phyloP scores from a whole-genome alignment of 2,329 filamentous ascomycete genomes.

The Phaeophleospora eucalypticola region DNA sequence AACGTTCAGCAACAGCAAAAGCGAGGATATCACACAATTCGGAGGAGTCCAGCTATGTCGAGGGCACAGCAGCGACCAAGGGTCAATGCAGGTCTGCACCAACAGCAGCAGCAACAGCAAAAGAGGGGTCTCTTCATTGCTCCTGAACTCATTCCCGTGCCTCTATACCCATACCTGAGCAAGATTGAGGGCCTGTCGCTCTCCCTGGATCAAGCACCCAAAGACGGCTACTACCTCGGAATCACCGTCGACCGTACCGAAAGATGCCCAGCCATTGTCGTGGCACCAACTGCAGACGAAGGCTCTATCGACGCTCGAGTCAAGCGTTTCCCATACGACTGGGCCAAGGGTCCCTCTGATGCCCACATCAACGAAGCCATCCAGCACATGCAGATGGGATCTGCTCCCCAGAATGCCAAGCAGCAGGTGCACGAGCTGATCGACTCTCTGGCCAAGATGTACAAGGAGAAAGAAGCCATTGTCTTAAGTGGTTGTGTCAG shows the following conservation, averaged over 20 bases:
- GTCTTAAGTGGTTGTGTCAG: conserved; percentile 52
- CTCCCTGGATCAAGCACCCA: conserved; percentile 23
- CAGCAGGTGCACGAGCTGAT: conserved; percentile 47
- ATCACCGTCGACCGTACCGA: conserved; percentile 63
- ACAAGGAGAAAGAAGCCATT: conserved; percentile 62
- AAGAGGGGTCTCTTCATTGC: conserved; percentile 25
- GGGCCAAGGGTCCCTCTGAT: conserved; percentile 43
- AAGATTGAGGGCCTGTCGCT: conserved; percentile 26
- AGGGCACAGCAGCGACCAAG: conserved; percentile 16
- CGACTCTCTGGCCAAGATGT: conserved; percentile 54
- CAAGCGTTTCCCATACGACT: conserved; percentile 60
- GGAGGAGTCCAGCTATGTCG: conserved; percentile 14
- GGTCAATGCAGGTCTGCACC: conserved; percentile 9
- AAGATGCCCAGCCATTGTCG: conserved; percentile 60
- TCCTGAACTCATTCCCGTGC: conserved; percentile 22
- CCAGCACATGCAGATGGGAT: conserved; percentile 52
- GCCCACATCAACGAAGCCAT: conserved; percentile 42
- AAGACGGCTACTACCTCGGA: conserved; percentile 48
- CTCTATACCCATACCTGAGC: conserved; percentile 28
- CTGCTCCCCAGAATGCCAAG: conserved; percentile 41
- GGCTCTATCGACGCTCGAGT: conserved; percentile 42
- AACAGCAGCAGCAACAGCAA: conserved; percentile 16
- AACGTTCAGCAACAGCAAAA: conserved; percentile 39
- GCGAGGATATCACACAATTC: conserved; percentile 45
- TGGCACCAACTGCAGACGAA: conserved; percentile 50